Evolutionary conservation across 2,329 filamentous ascomycete species (phyloP).

Genomic region (Phialemoniopsis sp.): DNA sequence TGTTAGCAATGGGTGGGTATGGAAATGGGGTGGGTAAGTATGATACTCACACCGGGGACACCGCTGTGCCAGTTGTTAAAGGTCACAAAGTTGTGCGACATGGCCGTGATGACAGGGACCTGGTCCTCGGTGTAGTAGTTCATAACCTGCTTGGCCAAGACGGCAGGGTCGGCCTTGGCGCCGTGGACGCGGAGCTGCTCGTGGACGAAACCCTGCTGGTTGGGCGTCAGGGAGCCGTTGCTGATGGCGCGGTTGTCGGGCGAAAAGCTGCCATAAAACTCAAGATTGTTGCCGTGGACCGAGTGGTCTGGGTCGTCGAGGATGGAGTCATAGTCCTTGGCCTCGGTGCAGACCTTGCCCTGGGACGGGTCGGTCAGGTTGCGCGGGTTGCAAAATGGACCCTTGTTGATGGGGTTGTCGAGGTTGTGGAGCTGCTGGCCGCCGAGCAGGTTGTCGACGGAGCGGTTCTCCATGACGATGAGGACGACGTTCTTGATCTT

Average conservation of each 20-base stretch:
- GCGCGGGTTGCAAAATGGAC: slow-evolving; percentile 34
- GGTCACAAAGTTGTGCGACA: slow-evolving; percentile 35
- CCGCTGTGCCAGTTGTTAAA: slow-evolving; percentile 41
- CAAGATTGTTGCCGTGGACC: slow-evolving; percentile 35
- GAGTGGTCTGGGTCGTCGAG: slow-evolving; percentile 35
- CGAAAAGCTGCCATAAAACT: slow-evolving; percentile 34
- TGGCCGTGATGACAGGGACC: slow-evolving; percentile 30
- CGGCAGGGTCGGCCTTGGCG: slow-evolving; percentile 21
- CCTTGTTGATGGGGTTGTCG: slow-evolving; percentile 35
- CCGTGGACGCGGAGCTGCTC: slow-evolving; percentile 31
- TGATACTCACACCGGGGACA: slow-evolving; percentile 30
- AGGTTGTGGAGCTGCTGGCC: slow-evolving; percentile 30
- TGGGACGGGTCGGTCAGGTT: slow-evolving; percentile 19
- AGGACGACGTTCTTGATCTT: slow-evolving; percentile 45
- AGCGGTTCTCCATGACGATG: slow-evolving; percentile 40
- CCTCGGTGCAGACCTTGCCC: slow-evolving; percentile 19
- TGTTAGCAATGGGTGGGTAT: neutral
- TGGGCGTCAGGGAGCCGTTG: slow-evolving; percentile 8
- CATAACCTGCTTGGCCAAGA: slow-evolving; percentile 30
- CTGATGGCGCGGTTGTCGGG: slow-evolving; percentile 25
- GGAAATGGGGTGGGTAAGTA: neutral
- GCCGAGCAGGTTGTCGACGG: slow-evolving; percentile 37
- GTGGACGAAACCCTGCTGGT: slow-evolving; percentile 29
- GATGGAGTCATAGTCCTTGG: slow-evolving; percentile 32
- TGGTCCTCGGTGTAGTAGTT: slow-evolving; percentile 38